Evolutionary conservation across 1,284 basidiomycete species (phyloP).

Genomic region (Jaminaea rosea): DNA sequence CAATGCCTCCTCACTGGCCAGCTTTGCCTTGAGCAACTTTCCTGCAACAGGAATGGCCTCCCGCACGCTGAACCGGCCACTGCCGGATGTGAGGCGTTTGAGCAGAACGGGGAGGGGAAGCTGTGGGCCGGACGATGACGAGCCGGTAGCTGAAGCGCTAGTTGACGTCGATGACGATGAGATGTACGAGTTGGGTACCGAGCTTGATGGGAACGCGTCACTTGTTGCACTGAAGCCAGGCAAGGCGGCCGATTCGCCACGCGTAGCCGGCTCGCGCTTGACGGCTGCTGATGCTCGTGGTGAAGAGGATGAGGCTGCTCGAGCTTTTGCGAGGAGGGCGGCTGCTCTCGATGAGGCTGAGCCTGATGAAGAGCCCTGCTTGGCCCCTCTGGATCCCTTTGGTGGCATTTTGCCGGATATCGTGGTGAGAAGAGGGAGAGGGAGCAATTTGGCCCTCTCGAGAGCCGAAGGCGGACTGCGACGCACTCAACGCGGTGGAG

Average conservation of each 20-base stretch:
- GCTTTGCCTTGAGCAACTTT: slow-evolving; percentile 26
- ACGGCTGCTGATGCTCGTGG: not conserved
- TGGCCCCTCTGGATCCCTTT: too few relatives aligned
- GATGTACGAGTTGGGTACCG: not conserved
- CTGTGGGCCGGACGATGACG: not conserved
- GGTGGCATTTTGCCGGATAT: too few relatives aligned
- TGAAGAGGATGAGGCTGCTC: slow-evolving; percentile 1
- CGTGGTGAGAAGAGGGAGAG: too few relatives aligned
- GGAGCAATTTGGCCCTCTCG: too few relatives aligned
- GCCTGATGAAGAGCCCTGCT: not conserved
- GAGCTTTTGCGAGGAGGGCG: slow-evolving; percentile 2
- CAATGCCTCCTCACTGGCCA: slow-evolving; percentile 19
- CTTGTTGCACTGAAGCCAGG: too few relatives aligned
- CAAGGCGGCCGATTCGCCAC: too few relatives aligned
- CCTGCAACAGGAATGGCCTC: slow-evolving; percentile 32
- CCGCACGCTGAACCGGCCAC: slow-evolving; percentile 14
- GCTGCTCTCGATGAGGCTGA: slow-evolving; percentile 1
- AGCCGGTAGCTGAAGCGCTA: not conserved
- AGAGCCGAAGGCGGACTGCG: too few relatives aligned
- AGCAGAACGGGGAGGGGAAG: slow-evolving; percentile 3
- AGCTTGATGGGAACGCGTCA: too few relatives aligned
- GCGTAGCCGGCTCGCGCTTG: too few relatives aligned
- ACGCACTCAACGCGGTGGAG: too few relatives aligned
- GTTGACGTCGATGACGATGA: not conserved
- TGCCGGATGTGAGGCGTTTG: slow-evolving; percentile 3